phyloP scores from a whole-genome alignment of 1,284 basidiomycete species.

The Cutaneotrichosporon mucoides region DNA sequence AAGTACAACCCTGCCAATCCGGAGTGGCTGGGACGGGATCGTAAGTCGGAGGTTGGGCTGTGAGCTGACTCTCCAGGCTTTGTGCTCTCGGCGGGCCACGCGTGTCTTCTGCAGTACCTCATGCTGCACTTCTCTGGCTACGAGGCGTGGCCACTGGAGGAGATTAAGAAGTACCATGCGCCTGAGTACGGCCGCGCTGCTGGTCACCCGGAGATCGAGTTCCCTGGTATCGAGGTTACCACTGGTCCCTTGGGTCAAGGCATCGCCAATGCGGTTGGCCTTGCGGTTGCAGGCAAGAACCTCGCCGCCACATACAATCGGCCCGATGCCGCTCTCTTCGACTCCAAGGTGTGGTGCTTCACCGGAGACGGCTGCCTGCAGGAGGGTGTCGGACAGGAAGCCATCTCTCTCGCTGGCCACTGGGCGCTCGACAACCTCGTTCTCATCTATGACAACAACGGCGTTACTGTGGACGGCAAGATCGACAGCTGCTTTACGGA shows the following conservation, averaged over 20 bases:
- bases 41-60: conserved; percentile 10
- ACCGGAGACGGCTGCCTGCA: conserved; percentile 41
- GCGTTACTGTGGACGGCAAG: conserved; percentile 31
- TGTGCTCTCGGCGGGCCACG: conserved; percentile 34
- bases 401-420: conserved; percentile 33
- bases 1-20: conserved; percentile 27
- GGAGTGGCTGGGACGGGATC: conserved; percentile 25
- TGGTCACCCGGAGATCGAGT: conserved; percentile 30
- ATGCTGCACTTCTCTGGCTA: conserved; percentile 34
- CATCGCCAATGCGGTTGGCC: conserved; percentile 76
- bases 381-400: conserved; percentile 37
- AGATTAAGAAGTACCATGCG: conserved; percentile 28
- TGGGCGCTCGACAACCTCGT: conserved; percentile 33
- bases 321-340: conserved; percentile 16
- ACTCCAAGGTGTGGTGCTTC: conserved; percentile 31
- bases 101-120: conserved; percentile 32
- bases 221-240: conserved; percentile 67
- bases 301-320: conserved; percentile 26
- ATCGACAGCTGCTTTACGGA: conserved; percentile 35
- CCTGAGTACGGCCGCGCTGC: conserved; percentile 21
- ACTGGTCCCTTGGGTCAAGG: conserved; percentile 89
- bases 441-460: conserved; percentile 35
- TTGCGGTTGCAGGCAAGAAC: conserved; percentile 63
- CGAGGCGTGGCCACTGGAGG: conserved; percentile 25
- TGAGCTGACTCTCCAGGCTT: too few species aligned